Evolutionary conservation across 2,329 filamentous ascomycete genomes (phyloP), one percentile per base, ranked within the genome.

Genomic region (Nigrospora oryzae): DNA sequence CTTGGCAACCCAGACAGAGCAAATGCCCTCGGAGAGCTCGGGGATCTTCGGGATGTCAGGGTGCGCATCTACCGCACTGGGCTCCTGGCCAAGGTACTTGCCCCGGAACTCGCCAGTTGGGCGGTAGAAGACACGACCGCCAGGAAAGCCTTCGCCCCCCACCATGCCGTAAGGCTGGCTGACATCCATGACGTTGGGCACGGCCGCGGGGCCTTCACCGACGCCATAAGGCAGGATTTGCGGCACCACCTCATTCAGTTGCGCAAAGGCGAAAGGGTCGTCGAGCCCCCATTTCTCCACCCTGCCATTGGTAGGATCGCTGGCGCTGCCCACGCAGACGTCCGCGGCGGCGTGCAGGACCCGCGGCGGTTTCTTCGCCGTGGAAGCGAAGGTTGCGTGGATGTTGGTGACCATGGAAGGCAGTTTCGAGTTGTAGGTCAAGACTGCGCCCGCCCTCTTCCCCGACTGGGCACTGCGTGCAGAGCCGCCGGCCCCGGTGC

Each of bases 1-100:
- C 59, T 95, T 97, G 33, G 90, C 88, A 51, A 96, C 83, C 91
- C 91, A 97, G 4, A 95, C 81, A 36, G 83, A 81, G 52, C 81
- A 87, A 15, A 93, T 75, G 2, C 84, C 80, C 49, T 93, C 86
- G 0, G 72, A 75, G 42, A 83, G 71, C 48, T 81, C 75, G 2
- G 83, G 81, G 15, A 95, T 75, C 43, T 80, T 80, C 3, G 90
- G 90, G 28, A 96, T 86, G 36, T 89, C 89, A 23, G 79, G 69
- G 49, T 81, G 73, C 7, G 80, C 81, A 42, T 81, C 74, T 12
- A 79, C 74, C 15, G 81, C 68, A 16, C 77, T 74, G 15, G 74
- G 73, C 8, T 82, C 78, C 40, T 75, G 70, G 16, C 73, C 76
- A 31, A 96, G 68, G 53, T 89, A 91, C 15, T 83, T 82, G 14